Evolutionary conservation across 352 stramenopile genomes (phyloP).

Genomic region (Phytophthora parvispora): DNA sequence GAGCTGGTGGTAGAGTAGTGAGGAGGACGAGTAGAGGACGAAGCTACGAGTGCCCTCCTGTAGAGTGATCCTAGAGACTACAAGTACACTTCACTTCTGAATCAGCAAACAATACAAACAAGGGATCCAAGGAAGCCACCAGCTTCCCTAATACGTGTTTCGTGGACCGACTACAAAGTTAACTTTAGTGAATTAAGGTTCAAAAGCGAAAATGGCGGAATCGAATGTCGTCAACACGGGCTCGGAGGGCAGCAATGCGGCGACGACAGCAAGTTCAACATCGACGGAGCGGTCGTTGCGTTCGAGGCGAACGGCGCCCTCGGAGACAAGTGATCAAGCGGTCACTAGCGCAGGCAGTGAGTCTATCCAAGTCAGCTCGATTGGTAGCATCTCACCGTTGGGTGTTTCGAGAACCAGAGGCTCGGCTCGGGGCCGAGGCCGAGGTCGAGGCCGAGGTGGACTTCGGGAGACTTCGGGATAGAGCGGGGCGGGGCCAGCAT

Average conservation of each 20-base stretch:
- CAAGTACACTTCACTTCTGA: not conserved
- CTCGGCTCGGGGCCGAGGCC: too few species aligned
- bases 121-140: not conserved
- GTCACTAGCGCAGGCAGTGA: too few species aligned
- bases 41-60: not conserved
- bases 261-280: not conserved
- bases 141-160: conserved; percentile 1
- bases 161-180: not conserved
- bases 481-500: too few species aligned
- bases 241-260: not conserved
- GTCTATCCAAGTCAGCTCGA: too few species aligned
- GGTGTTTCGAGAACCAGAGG: too few species aligned
- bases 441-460: too few species aligned
- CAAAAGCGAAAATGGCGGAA: not conserved
- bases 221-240: not conserved
- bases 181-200: not conserved
- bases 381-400: too few species aligned
- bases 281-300: too few species aligned
- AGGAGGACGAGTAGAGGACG: not conserved
- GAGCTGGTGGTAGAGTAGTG: too few species aligned
- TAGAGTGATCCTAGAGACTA: not conserved
- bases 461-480: too few species aligned
- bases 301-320: too few species aligned
- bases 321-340: too few species aligned
- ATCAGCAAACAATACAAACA: not conserved